These are phyloP conservation scores for Pterulicium gracile DNA, from an alignment of 1,284 basidiomycete genomes.

Conservation along the genomic window DNA sequence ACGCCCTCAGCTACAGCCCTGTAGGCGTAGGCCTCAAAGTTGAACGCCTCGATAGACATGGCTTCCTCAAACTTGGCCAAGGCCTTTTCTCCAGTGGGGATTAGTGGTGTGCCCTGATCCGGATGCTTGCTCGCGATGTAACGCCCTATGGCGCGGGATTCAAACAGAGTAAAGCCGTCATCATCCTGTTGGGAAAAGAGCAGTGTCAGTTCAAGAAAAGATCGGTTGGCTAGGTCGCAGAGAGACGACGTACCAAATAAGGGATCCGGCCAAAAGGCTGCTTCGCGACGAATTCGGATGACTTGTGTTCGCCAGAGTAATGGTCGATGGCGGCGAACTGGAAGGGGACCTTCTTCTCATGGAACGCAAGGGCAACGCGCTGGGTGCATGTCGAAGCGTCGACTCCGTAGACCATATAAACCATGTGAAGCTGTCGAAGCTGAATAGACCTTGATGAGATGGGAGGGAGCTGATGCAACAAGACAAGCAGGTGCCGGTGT, in stretches of 20 bases:
- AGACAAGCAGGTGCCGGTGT: no score
- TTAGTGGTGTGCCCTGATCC: constrained; percentile 20
- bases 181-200: constrained; percentile 22
- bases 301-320: constrained; percentile 35
- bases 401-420: constrained; percentile 37
- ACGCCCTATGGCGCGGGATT: constrained; percentile 23
- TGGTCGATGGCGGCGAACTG: constrained; percentile 34
- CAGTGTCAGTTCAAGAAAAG: neutral
- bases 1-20: constrained; percentile 32
- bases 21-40: constrained; percentile 37
- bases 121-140: constrained; percentile 21
- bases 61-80: constrained; percentile 38
- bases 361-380: constrained; percentile 31
- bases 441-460: no score
- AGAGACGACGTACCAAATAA: constrained; percentile 33
- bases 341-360: constrained; percentile 42
- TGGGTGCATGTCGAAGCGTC: constrained; percentile 32
- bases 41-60: constrained; percentile 34
- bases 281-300: constrained; percentile 25
- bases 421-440: no score
- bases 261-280: constrained; percentile 65
- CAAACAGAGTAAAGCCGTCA: constrained; percentile 25
- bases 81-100: constrained; percentile 21
- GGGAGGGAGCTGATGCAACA: no score
- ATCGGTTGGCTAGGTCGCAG: neutral